Evolutionary conservation across 73 alveolate genomes (phyloP).

Genomic region (Paramecium primaurelia): DNA sequence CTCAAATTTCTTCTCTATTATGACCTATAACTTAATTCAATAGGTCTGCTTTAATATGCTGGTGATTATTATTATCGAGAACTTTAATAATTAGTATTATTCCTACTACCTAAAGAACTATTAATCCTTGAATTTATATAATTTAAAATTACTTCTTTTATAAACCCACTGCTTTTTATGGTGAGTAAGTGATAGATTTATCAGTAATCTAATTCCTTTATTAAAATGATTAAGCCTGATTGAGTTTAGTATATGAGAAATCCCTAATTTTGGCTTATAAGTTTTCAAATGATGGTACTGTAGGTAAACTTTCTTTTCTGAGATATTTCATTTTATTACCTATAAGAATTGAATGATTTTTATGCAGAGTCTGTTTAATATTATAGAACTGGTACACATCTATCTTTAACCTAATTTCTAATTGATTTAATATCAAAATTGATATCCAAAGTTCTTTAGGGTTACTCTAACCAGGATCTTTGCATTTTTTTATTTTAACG

Average conservation of each 20-base stretch:
- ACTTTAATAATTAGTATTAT: not conserved
- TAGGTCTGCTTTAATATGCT: not conserved
- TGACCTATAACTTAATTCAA: not conserved
- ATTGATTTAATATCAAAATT: slow-evolving; percentile 17
- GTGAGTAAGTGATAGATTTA: not conserved
- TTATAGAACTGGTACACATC: not conserved
- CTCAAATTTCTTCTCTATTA: not conserved
- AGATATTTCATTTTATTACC: not conserved
- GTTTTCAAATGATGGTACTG: slow-evolving; percentile 13
- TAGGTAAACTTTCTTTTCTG: not conserved
- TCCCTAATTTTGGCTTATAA: slow-evolving; percentile 36
- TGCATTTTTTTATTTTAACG: slow-evolving; percentile 1
- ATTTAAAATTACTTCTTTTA: not conserved
- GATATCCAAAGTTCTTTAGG: not conserved
- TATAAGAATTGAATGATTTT: not conserved
- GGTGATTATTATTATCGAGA: not conserved
- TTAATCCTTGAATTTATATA: not conserved
- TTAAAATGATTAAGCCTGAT: not conserved
- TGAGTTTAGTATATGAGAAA: slow-evolving; percentile 28
- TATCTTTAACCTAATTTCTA: slow-evolving; percentile 22
- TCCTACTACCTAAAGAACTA: not conserved
- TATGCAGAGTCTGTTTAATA: not conserved
- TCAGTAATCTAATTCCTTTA: not conserved
- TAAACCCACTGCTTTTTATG: not conserved
- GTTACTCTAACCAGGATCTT: slow-evolving; percentile 7